Conservation (phyloP, 371 early-diverging fungal genomes). For the Actinomortierella wolfii region DNA sequence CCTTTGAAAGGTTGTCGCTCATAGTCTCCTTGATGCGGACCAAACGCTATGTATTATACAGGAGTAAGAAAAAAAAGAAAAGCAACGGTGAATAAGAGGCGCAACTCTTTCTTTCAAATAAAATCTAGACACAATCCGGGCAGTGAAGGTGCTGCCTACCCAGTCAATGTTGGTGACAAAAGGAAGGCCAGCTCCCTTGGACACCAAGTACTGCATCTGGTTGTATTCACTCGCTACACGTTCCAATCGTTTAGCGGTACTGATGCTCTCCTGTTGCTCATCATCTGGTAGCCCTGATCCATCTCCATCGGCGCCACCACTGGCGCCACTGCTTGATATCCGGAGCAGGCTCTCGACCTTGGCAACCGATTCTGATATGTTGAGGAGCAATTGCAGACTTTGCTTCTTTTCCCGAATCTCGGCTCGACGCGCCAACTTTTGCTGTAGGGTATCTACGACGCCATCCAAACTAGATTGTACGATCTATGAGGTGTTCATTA, state of each 20-base stretch:
- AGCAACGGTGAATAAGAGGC: no score
- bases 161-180: slow-evolving; percentile 78
- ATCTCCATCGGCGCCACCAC: slow-evolving; percentile 32
- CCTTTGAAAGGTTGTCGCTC: slow-evolving; percentile 56
- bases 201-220: slow-evolving; percentile 80
- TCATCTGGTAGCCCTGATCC: slow-evolving; percentile 12
- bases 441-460: slow-evolving; percentile 59
- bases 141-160: slow-evolving; percentile 49
- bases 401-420: slow-evolving; percentile 74
- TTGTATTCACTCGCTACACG: slow-evolving; percentile 89
- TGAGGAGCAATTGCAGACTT: slow-evolving; percentile 65
- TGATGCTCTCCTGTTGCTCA: slow-evolving; percentile 29
- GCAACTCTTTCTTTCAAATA: background rate
- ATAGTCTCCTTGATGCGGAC: slow-evolving; percentile 75
- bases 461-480: slow-evolving; percentile 57
- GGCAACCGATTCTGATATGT: slow-evolving; percentile 75
- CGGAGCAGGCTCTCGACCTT: slow-evolving; percentile 77
- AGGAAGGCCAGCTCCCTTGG: slow-evolving; percentile 66
- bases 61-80: slow-evolving; percentile 1
- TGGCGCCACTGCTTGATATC: slow-evolving; percentile 49
- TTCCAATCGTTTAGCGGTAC: slow-evolving; percentile 71
- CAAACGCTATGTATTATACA: slow-evolving; percentile 58
- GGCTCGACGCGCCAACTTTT: slow-evolving; percentile 64
- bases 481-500: slow-evolving; percentile 27
- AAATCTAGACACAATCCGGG: background rate